These are phyloP conservation scores for Boletus smithii DNA, from an alignment of 1,284 basidiomycete genomes.

Conservation along the genomic window DNA sequence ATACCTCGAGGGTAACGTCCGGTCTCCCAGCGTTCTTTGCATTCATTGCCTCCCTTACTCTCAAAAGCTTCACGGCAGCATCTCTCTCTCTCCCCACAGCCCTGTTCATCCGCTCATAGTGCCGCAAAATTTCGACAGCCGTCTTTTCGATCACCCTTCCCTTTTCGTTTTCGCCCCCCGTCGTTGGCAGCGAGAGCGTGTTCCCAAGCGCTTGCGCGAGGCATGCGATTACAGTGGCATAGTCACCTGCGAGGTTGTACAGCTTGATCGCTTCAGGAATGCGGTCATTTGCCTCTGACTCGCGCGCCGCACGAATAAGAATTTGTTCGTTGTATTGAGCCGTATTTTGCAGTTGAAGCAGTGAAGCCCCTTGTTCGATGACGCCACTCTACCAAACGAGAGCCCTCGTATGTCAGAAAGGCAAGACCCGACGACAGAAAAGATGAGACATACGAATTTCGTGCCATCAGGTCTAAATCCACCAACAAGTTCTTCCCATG, in stretches of 20 bases:
- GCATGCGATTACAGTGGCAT: conserved; percentile 83
- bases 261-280: conserved; percentile 91
- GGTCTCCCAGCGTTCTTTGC: conserved; percentile 71
- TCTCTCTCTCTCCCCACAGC: conserved; percentile 76
- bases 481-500: conserved; percentile 88
- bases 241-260: conserved; percentile 93
- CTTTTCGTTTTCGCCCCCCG: conserved; percentile 63
- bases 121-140: conserved; percentile 79
- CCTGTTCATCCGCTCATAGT: conserved; percentile 81
- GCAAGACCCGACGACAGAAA: neutral
- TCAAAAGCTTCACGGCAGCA: conserved; percentile 73
- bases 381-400: conserved; percentile 62
- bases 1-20: conserved; percentile 79
- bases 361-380: conserved; percentile 78
- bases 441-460: conserved; percentile 63
- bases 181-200: conserved; percentile 67
- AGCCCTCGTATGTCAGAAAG: conserved; percentile 6
- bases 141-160: conserved; percentile 72
- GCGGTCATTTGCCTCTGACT: conserved; percentile 74
- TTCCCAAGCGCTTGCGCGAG: conserved; percentile 90
- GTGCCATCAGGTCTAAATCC: conserved; percentile 88
- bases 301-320: conserved; percentile 75
- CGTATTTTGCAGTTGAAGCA: conserved; percentile 73
- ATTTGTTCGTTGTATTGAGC: conserved; percentile 81
- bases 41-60: conserved; percentile 80